These are phyloP conservation scores for Fomitopsis schrenkii DNA, from an alignment of 1,284 basidiomycete genomes.

Conservation along the genomic window DNA sequence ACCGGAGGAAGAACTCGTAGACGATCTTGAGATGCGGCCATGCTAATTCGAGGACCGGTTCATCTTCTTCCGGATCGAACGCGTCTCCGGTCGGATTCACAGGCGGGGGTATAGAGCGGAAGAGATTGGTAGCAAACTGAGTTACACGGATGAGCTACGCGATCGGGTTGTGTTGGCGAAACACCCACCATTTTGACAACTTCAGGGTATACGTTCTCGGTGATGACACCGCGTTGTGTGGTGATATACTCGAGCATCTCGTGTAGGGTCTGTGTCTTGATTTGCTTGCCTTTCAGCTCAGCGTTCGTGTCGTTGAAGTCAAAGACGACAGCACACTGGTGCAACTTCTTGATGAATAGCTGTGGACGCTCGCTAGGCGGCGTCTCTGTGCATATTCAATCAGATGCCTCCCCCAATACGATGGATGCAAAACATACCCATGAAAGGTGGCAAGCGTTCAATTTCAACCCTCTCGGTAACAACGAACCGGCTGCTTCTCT, in stretches of 20 bases:
- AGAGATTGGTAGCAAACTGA: conserved; percentile 95
- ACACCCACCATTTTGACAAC: conserved; percentile 91
- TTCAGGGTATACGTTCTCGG: conserved; percentile 97
- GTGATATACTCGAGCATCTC: conserved; percentile 99
- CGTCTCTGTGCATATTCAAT: conserved; percentile 61
- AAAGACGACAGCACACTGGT: conserved; percentile 95
- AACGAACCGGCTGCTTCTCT: conserved; percentile 93
- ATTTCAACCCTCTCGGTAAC: conserved; percentile 96
- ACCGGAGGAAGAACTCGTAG: conserved; percentile 99
- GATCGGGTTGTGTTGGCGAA: background rate
- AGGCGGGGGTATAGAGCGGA: conserved; percentile 98
- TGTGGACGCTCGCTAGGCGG: conserved; percentile 85
- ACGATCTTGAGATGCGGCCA: conserved; percentile 99
- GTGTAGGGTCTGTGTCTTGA: conserved; percentile 96
- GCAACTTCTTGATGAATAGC: conserved; percentile 92
- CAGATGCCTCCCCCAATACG: background rate
- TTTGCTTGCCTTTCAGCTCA: conserved; percentile 96
- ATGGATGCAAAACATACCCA: conserved; percentile 54
- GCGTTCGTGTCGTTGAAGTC: conserved; percentile 98
- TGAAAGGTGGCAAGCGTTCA: conserved; percentile 91
- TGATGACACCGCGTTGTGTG: conserved; percentile 93
- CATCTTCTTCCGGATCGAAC: conserved; percentile 99
- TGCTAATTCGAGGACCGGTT: conserved; percentile 96
- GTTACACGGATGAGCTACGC: background rate
- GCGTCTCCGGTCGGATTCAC: conserved; percentile 98